phyloP scores from a whole-genome alignment of 2,329 filamentous ascomycete genomes.

The Ophiostoma montium region DNA sequence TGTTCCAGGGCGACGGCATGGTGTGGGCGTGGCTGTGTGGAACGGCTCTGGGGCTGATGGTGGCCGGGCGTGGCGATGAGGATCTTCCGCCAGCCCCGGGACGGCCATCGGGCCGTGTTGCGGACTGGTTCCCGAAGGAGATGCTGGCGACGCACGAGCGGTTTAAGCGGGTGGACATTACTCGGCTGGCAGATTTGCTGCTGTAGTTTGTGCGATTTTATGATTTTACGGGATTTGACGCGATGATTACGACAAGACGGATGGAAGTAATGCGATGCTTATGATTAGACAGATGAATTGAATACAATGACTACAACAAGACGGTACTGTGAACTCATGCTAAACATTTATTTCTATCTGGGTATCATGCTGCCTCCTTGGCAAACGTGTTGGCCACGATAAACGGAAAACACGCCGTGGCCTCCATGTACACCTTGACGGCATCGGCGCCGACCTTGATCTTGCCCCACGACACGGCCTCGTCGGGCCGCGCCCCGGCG shows the following conservation, averaged over 20 bases:
- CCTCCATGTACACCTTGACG: conserved; percentile 70
- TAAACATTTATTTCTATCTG: too few species aligned
- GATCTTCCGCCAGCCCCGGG: conserved; percentile 19
- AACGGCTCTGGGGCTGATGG: conserved; percentile 31
- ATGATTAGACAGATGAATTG: too few species aligned
- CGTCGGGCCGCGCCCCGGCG: conserved; percentile 84
- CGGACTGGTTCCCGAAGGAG: conserved; percentile 28
- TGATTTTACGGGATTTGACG: too few species aligned
- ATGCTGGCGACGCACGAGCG: conserved; percentile 21
- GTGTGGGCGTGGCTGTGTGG: conserved; percentile 38
- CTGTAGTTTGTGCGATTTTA: background rate
- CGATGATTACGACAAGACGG: too few species aligned
- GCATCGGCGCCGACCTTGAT: conserved; percentile 79
- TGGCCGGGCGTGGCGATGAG: conserved; percentile 25
- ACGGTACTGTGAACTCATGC: too few species aligned
- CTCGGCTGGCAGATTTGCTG: conserved; percentile 19
- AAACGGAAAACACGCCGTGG: conserved; percentile 50
- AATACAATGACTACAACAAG: too few species aligned
- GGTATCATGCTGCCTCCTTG: conserved; percentile 25
- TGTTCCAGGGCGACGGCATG: conserved; percentile 39
- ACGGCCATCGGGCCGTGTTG: conserved; percentile 22
- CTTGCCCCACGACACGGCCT: conserved; percentile 97
- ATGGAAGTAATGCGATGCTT: too few species aligned
- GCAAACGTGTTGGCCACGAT: conserved; percentile 56
- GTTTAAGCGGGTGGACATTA: conserved; percentile 23